Conservation (phyloP, 441 rosid genomes). For the Rhodomyrtus psidioides region DNA sequence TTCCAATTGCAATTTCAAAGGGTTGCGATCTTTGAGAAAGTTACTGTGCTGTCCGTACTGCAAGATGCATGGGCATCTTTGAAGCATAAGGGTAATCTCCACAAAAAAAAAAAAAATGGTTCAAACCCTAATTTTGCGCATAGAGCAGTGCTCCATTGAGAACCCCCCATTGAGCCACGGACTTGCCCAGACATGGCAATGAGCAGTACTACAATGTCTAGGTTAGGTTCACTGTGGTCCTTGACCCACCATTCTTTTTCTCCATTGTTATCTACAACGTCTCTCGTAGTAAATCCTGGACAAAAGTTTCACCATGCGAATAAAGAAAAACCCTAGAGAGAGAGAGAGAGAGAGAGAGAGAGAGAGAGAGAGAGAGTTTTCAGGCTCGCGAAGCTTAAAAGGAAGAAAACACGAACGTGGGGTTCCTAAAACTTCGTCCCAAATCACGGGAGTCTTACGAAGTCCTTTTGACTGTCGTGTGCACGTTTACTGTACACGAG, state of each 20-base stretch:
- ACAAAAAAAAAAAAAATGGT: not conserved
- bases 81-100: constrained; percentile 2
- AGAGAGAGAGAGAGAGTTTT: not conserved
- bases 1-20: not conserved
- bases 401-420: not conserved
- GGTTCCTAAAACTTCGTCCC: constrained; percentile 7
- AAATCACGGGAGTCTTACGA: not conserved
- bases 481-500: not conserved
- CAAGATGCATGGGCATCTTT: constrained; percentile 6
- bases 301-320: constrained; percentile 15
- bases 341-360: too few relatives aligned
- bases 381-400: not conserved
- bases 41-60: not conserved
- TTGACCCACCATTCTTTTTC: constrained; percentile 2
- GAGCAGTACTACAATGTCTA: constrained; percentile 9
- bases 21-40: not conserved
- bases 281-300: not conserved
- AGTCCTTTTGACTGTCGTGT: not conserved
- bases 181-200: constrained; percentile 10
- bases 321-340: not conserved
- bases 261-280: not conserved
- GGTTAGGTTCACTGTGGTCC: constrained; percentile 35
- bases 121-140: constrained; percentile 26
- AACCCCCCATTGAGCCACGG: constrained; percentile 67
- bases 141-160: constrained; percentile 40